Evolutionary conservation across 1,284 basidiomycete species (phyloP).

Genomic region (Cutaneotrichosporon spelunceum): DNA sequence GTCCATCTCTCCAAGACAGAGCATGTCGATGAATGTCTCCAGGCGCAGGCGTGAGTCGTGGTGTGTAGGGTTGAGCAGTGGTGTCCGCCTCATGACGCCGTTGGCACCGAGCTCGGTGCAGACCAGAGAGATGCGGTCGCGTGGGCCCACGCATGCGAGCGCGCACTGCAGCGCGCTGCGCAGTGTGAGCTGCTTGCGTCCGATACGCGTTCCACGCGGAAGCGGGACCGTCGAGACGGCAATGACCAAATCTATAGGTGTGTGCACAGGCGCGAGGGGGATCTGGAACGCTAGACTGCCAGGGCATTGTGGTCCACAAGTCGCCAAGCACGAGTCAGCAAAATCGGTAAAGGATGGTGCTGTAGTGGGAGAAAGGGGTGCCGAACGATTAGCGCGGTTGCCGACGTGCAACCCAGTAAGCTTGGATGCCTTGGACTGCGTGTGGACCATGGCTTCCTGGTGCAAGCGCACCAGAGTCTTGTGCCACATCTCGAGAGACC

Average conservation of each 20-base stretch:
- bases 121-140: constrained; percentile 78
- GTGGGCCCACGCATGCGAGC: constrained; percentile 66
- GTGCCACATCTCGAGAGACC: constrained; percentile 83
- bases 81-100: constrained; percentile 78
- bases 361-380: neutral
- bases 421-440: neutral
- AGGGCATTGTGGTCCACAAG: constrained; percentile 10
- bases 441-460: constrained; percentile 22
- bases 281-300: constrained; percentile 35
- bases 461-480: constrained; percentile 72
- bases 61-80: constrained; percentile 72
- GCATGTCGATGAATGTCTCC: constrained; percentile 70
- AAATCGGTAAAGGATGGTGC: neutral
- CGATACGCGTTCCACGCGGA: constrained; percentile 62
- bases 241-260: constrained; percentile 85
- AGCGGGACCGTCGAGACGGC: constrained; percentile 79
- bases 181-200: constrained; percentile 74
- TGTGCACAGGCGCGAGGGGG: constrained; percentile 67
- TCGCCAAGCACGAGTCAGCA: neutral
- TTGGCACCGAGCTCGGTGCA: constrained; percentile 76
- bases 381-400: neutral
- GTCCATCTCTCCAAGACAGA: constrained; percentile 53
- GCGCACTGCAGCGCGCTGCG: constrained; percentile 79
- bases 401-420: neutral
- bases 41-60: constrained; percentile 66